Base-by-base conservation (phyloP, 2,329 filamentous ascomycete species). In the Cladosporium sp. region DNA sequence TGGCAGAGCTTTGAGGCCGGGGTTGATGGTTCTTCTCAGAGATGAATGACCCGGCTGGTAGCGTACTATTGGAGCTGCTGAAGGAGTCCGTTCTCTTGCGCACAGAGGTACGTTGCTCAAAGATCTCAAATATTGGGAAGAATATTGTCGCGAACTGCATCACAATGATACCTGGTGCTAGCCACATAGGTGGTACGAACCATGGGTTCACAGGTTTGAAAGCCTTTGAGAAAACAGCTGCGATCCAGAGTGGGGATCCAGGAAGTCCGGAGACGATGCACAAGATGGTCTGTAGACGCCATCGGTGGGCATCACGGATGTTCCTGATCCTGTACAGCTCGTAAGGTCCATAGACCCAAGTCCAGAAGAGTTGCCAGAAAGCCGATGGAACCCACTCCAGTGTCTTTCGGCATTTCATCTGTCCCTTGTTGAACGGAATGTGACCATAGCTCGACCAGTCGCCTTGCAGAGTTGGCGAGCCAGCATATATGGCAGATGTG, bases 221-320 rank as follows among this genome's bases (percentile, higher is more conserved):
- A 3, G 77, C 76, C 59, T 82, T 79, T 14, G 84, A 73, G 57
- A 83, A 86, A 22, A 86, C 72, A 37, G 74, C 76, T 40, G 74
- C 72, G 38, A 89, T 78, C 86, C 86, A 89, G 74, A 89, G 80
- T 0, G 87, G 87, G 8, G 85, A 83, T 20, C 85, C 85, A 58
- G 82, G 85, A 19, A 89, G 78, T 58, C 83, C 75, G 42, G 76
- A 73, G 56, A 82, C 58, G 52, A 79, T 73, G 56, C 77, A 77
- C 39, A 78, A 69, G 40, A 84, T 82, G 34, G 85, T 88, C 68
- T 88, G 86, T 5, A 81, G 67, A 11, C 85, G 78, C 86, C 86
- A 89, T 58, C 85, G 82, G 65, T 88, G 84, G 6, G 84, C 85
- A 66, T 89, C 86, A 30, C 78, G 78, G 64, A 89, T 83, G 20